Percentiles rank a stretch among this genome's conserved stretches.
These are phyloP conservation scores for Ananas comosus DNA, from an alignment of 176 grass and related monocot genomes.

Conservation along the genomic window DNA sequence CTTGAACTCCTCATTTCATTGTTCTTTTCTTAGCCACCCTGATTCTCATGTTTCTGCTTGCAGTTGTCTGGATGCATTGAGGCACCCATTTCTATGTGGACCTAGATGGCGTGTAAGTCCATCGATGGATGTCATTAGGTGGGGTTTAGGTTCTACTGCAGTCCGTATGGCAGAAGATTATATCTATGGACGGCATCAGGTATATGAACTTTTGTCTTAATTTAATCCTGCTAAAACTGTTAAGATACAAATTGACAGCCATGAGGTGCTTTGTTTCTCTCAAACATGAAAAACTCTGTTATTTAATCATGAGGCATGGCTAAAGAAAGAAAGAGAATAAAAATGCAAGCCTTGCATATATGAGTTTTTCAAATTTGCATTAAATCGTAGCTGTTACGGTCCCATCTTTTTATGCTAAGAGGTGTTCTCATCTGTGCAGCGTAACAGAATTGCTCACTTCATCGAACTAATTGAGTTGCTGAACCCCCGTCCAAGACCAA, in stretches of 20 bases:
- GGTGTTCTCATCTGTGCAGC: conserved; percentile 46
- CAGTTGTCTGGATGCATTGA: conserved; percentile 79
- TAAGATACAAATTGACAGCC: no score
- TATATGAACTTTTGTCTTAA: conserved; percentile 11
- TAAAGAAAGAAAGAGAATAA: neutral
- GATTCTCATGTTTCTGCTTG: conserved; percentile 12
- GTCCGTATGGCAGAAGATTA: conserved; percentile 94
- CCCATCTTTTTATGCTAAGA: neutral
- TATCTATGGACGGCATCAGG: conserved; percentile 84
- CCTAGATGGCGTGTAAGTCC: conserved; percentile 82
- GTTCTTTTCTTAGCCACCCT: conserved; percentile 9
- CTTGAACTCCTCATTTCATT: neutral
- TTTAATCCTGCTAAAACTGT: neutral
- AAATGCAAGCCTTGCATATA: neutral
- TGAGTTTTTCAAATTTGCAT: neutral
- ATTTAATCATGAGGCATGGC: no score
- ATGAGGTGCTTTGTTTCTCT: no score
- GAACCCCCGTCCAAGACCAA: conserved; percentile 53
- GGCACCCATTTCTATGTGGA: conserved; percentile 93
- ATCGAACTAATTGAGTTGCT: conserved; percentile 87
- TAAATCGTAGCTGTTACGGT: neutral
- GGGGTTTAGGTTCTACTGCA: conserved; percentile 90
- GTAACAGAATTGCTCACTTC: conserved; percentile 69
- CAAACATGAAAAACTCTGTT: no score
- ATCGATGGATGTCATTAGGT: conserved; percentile 56